These are phyloP conservation scores for Rhynchospora breviuscula DNA, from an alignment of 176 grass and related monocot genomes.

Conservation along the genomic window DNA sequence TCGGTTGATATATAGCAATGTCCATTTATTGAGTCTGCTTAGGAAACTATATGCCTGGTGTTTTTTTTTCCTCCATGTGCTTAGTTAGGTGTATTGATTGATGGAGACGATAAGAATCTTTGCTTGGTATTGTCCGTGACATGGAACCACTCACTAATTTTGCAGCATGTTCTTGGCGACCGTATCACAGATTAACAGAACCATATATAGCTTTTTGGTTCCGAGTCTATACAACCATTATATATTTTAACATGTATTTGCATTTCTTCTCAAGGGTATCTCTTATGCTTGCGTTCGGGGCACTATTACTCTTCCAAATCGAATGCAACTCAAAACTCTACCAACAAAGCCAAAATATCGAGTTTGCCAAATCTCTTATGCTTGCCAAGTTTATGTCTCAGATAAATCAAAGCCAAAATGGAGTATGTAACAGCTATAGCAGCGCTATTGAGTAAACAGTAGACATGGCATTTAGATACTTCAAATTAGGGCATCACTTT, in stretches of 20 bases:
- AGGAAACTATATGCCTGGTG: background rate
- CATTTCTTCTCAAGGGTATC: background rate
- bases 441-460: background rate
- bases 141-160: too few relatives aligned
- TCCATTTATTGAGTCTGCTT: background rate
- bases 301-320: too few relatives aligned
- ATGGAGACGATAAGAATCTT: background rate
- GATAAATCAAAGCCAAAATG: background rate
- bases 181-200: background rate
- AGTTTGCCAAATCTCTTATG: too few relatives aligned
- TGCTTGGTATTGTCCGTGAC: background rate
- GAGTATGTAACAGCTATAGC: background rate
- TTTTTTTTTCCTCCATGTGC: background rate
- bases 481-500: background rate
- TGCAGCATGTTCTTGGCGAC: background rate
- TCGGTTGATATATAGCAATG: background rate
- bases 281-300: background rate
- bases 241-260: background rate
- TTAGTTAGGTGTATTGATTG: background rate
- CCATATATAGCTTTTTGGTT: background rate
- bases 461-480: conserved; percentile 3
- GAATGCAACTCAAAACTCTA: background rate
- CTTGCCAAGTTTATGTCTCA: background rate
- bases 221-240: background rate
- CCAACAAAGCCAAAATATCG: background rate